Conservation (phyloP, 2,329 filamentous ascomycete species). For the Diplodia sapinea region DNA sequence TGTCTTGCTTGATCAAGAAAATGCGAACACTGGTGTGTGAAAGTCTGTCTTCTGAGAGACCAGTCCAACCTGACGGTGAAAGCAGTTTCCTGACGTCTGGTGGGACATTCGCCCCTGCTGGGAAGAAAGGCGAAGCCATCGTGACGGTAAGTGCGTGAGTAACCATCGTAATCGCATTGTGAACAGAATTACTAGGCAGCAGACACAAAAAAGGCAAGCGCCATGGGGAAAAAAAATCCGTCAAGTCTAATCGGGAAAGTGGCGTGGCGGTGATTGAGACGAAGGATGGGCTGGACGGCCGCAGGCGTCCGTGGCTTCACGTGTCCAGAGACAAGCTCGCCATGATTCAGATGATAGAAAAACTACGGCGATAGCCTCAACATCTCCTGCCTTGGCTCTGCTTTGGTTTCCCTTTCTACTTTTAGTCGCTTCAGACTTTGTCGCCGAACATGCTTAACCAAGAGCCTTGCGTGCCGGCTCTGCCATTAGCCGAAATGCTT, state of each 20-base stretch:
- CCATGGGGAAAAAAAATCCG: not conserved
- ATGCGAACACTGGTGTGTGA: not conserved
- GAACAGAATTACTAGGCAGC: not conserved
- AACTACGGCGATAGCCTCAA: not conserved
- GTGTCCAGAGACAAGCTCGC: not conserved
- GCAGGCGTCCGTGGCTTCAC: not conserved
- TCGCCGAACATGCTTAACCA: not conserved
- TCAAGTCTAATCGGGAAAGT: not conserved
- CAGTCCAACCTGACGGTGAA: not conserved
- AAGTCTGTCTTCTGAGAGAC: not conserved
- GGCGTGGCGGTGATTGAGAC: not conserved
- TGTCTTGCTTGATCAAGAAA: too few species aligned
- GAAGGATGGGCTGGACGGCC: not conserved
- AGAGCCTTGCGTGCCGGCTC: not conserved
- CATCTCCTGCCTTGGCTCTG: not conserved
- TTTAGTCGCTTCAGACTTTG: not conserved
- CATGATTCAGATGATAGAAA: not conserved
- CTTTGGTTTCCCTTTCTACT: not conserved
- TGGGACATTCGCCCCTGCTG: not conserved
- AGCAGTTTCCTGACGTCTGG: not conserved
- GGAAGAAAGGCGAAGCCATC: not conserved
- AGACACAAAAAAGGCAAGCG: too few species aligned
- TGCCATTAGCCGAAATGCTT: not conserved
- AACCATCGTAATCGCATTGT: not conserved
- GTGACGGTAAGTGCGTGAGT: not conserved